Evolutionary conservation across 2,329 filamentous ascomycete species (phyloP).

Genomic region (Dothistroma septosporum): DNA sequence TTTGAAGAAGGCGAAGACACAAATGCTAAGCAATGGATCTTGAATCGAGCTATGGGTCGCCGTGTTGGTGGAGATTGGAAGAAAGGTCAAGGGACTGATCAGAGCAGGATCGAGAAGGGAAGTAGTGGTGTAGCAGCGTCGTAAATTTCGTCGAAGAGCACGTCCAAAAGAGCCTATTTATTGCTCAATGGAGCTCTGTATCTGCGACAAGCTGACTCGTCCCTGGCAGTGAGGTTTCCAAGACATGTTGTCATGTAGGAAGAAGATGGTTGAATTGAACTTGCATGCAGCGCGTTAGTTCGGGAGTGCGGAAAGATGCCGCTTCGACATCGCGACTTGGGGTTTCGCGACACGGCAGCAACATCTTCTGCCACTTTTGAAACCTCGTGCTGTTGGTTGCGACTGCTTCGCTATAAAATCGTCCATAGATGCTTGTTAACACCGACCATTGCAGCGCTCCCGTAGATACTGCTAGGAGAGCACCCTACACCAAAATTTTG

Average conservation of each 20-base stretch:
- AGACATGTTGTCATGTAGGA: no score
- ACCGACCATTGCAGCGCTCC: no score
- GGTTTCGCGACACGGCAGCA: not conserved
- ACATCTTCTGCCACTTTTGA: not conserved
- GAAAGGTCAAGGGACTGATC: constrained; percentile 18
- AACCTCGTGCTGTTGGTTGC: no score
- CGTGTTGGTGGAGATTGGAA: constrained; percentile 17
- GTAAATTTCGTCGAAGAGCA: not conserved
- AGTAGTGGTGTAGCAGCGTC: constrained; percentile 11
- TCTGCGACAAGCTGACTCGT: not conserved
- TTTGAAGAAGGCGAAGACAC: constrained; percentile 25
- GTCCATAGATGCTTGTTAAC: no score
- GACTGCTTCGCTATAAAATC: no score
- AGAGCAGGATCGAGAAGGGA: constrained; percentile 18
- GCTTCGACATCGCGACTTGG: not conserved
- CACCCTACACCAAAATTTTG: no score
- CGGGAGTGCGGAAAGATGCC: not conserved
- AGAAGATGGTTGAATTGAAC: no score
- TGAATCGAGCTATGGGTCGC: constrained; percentile 38
- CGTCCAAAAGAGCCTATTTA: no score
- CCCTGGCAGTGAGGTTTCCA: no score
- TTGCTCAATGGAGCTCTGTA: not conserved
- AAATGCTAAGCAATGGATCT: constrained; percentile 37
- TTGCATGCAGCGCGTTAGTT: no score
- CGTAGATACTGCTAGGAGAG: no score